Evolutionary conservation across 2,329 filamentous ascomycete genomes (phyloP).

Genomic region (Aspergillus ustus): DNA sequence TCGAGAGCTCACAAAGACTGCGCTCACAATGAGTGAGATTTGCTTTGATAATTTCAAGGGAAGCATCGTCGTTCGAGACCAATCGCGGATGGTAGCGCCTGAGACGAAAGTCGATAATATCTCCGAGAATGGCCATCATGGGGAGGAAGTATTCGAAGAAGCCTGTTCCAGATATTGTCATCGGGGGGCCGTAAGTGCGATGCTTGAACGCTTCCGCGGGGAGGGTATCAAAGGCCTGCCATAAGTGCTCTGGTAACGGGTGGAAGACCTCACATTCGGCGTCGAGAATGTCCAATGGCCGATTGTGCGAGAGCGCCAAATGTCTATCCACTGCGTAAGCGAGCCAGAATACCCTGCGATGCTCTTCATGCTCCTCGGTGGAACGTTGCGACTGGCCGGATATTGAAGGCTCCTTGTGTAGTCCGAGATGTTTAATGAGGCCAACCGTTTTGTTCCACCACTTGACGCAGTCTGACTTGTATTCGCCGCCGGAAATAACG

Average conservation of each 20-base stretch:
- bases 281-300: constrained; percentile 50
- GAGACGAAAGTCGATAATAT: constrained; percentile 56
- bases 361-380: constrained; percentile 42
- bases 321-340: constrained; percentile 55
- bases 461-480: constrained; percentile 54
- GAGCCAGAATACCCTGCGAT: constrained; percentile 55
- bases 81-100: constrained; percentile 50
- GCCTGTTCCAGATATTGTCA: constrained; percentile 44
- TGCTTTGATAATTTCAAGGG: constrained; percentile 43
- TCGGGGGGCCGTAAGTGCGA: constrained; percentile 44
- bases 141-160: constrained; percentile 59
- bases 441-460: constrained; percentile 54
- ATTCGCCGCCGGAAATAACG: constrained; percentile 54
- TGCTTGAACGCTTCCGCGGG: constrained; percentile 36
- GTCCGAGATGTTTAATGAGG: constrained; percentile 33
- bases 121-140: constrained; percentile 55
- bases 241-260: constrained; percentile 48
- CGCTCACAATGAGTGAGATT: constrained; percentile 46
- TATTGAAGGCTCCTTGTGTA: not conserved
- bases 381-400: not conserved
- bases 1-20: not conserved
- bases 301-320: constrained; percentile 54
- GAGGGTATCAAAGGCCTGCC: constrained; percentile 46
- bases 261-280: constrained; percentile 45
- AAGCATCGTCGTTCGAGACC: constrained; percentile 40